These are phyloP conservation scores for Solanum corneliomulleri DNA, from an alignment of 257 asterid genomes.

Conservation along the genomic window DNA sequence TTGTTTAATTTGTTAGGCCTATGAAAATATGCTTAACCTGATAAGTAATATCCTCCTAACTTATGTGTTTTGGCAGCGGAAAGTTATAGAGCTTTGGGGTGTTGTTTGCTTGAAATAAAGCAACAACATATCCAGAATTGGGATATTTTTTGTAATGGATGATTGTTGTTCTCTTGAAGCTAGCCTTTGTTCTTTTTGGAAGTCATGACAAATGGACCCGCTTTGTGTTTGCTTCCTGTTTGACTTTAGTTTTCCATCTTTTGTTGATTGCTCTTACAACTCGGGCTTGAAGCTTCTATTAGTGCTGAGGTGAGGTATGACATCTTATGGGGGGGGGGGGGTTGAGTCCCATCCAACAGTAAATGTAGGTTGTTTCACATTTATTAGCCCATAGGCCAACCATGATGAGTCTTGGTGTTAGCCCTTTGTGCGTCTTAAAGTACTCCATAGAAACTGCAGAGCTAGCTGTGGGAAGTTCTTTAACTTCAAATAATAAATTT, in stretches of 20 bases:
- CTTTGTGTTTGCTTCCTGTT: not conserved
- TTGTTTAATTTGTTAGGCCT: not conserved
- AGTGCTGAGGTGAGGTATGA: not conserved
- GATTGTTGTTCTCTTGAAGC: not conserved
- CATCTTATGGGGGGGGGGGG: not conserved
- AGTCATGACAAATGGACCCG: not conserved
- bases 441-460: not conserved
- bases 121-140: not conserved
- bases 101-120: not conserved
- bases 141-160: not conserved
- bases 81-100: not conserved
- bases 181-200: not conserved
- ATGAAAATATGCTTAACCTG: not conserved
- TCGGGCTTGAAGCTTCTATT: not conserved
- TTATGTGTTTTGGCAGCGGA: not conserved
- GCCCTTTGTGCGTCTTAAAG: not conserved
- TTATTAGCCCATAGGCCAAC: not conserved
- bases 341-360: not conserved
- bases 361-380: not conserved
- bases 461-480: not conserved
- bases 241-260: not conserved
- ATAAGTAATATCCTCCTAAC: not conserved
- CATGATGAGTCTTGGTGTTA: not conserved
- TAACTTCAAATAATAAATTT: too few species aligned
- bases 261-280: not conserved